Conservation (phyloP, 2,329 filamentous ascomycete genomes). For the Talaromyces sp. region DNA sequence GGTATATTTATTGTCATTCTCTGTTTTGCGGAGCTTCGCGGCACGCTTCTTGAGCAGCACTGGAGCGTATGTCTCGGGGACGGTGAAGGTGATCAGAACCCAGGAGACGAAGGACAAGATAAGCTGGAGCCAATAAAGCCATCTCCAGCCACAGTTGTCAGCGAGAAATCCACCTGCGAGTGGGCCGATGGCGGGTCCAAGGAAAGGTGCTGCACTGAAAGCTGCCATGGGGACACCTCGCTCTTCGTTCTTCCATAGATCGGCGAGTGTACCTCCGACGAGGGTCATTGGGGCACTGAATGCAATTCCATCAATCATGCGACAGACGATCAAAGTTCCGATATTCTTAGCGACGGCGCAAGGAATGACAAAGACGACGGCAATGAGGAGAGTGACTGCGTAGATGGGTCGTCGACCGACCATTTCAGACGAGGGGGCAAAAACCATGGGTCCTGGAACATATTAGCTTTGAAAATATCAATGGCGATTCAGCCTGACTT, state of each 20-base stretch:
- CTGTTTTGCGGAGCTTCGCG: slow-evolving; percentile 69
- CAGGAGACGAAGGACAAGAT: slow-evolving; percentile 73
- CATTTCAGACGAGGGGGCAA: slow-evolving; percentile 77
- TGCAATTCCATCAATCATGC: slow-evolving; percentile 78
- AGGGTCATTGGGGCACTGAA: slow-evolving; percentile 87
- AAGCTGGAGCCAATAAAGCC: slow-evolving; percentile 85
- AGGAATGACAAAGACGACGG: slow-evolving; percentile 78
- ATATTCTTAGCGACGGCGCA: slow-evolving; percentile 78
- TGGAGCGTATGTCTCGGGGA: slow-evolving; percentile 86
- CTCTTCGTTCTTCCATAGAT: slow-evolving; percentile 83
- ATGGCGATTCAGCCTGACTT: slow-evolving; percentile 17
- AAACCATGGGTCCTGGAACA: slow-evolving; percentile 68
- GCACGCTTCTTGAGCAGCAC: slow-evolving; percentile 73
- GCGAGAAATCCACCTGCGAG: slow-evolving; percentile 76
- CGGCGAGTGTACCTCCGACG: slow-evolving; percentile 78
- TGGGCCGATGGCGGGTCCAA: slow-evolving; percentile 77
- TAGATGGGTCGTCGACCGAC: slow-evolving; percentile 74
- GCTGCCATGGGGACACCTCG: slow-evolving; percentile 85
- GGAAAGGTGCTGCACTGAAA: slow-evolving; percentile 79
- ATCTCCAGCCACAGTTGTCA: slow-evolving; percentile 73
- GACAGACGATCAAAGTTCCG: slow-evolving; percentile 72
- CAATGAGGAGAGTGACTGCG: slow-evolving; percentile 66
- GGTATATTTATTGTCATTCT: slow-evolving; percentile 68
- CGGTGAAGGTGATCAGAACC: slow-evolving; percentile 80
- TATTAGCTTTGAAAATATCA: slow-evolving; percentile 10